Base-by-base conservation (phyloP, 495 filamentous ascomycete species). In the Talaromyces thailandensis region DNA sequence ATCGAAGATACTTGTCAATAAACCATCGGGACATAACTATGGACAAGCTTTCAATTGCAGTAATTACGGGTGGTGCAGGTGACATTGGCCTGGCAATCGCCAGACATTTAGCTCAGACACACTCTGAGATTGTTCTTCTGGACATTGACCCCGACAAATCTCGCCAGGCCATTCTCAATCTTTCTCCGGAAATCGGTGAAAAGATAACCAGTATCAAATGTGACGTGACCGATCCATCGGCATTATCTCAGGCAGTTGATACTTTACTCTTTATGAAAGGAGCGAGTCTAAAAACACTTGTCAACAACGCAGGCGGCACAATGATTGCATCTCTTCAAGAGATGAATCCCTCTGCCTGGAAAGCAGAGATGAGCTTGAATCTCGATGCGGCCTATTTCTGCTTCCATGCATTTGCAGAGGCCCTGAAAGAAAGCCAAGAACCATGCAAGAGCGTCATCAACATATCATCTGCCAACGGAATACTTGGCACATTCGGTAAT, bases 281-380 rank as follows among this genome's bases (percentile, higher is more conserved):
- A 29, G 51, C 23, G 9, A 58, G 31, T 25, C 16, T 58, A 24
- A 58, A 58, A 37, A 58, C 56, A 23, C 56, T 58, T 11, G 56
- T 58, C 18, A 58, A 58, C 32, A 58, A 58, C 16, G 56, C 56
- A n/a, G 56, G 56, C 18, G 56, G 18, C 25, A 58, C 56, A 32
- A 58, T 4, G 11, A n/a, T 37, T 9, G 56, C 56, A 31, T 58
- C 56, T 21, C 31, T 58, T 6, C 56, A 58, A 11, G 56, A 58
- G 16, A 58, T 37, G 56, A 35, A 16, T 6, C 56, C 56, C 18
- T 11, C 16, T 9, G 3, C 56, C 18, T 58, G 56, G 56, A 32
- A 37, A 37, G 21, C 16, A 8, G 56, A 58, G 25, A 58, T 58
- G 4, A 23, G 18, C 28, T 37, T 58, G 14, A 58, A 58, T 37